These are phyloP conservation scores for Fusarium brevicatenulatum DNA, from an alignment of 2,329 filamentous ascomycete genomes.

Conservation along the genomic window DNA sequence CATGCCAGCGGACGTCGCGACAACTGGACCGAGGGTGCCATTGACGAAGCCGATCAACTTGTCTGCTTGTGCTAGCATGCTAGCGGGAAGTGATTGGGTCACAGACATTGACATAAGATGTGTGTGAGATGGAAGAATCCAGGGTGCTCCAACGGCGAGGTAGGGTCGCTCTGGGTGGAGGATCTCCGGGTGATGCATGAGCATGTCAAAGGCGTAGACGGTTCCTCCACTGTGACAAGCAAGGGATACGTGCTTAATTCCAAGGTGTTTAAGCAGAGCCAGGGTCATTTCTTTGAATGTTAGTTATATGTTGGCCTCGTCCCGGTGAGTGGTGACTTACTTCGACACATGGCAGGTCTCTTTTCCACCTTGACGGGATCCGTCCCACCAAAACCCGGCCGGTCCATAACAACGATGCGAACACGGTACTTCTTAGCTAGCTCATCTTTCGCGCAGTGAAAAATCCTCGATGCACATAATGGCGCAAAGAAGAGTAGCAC, in stretches of 20 bases:
- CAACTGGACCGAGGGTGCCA: background rate
- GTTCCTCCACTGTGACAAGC: constrained; percentile 28
- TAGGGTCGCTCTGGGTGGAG: constrained; percentile 17
- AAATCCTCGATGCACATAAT: constrained; percentile 5
- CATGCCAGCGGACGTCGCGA: constrained; percentile 14
- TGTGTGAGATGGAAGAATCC: constrained; percentile 16
- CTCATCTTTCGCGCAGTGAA: constrained; percentile 19
- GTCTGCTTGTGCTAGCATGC: constrained; percentile 12
- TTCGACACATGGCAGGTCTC: background rate
- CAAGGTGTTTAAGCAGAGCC: background rate
- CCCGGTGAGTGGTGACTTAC: background rate
- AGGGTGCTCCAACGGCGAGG: constrained; percentile 7
- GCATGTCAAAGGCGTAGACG: constrained; percentile 23
- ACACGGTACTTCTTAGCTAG: constrained; percentile 17
- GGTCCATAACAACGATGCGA: constrained; percentile 11
- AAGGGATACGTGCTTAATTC: constrained; percentile 10
- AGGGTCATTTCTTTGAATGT: constrained; percentile 3
- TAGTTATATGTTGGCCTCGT: accelerated
- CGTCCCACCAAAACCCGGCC: constrained; percentile 21
- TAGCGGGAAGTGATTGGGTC: background rate
- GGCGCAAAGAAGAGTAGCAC: constrained; percentile 24
- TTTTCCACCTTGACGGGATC: constrained; percentile 7
- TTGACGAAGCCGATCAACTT: constrained; percentile 22
- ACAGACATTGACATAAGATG: constrained; percentile 4
- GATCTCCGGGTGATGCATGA: constrained; percentile 25